Base-by-base conservation (phyloP, 2,329 filamentous ascomycete genomes). In the Emergomyces pasteurianus region DNA sequence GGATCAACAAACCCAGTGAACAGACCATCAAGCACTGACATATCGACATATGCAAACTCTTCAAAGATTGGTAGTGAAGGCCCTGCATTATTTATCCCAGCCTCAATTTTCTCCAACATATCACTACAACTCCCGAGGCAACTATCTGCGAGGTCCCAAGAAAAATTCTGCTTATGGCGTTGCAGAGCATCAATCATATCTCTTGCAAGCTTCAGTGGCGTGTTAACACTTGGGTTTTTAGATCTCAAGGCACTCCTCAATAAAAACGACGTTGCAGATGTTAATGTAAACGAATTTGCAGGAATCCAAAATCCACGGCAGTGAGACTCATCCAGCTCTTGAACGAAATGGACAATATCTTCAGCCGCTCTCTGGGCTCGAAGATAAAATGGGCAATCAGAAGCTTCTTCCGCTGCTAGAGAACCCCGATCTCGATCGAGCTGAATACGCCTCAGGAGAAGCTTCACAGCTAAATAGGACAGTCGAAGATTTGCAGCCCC, bases 401-500 rank as follows among this genome's bases (percentile, higher is more conserved):
- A 26, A 3, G 12, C 18, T 28, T 67, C 62, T 18, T 66, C 61
- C 8, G 55, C 56, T 18, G 64, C 60, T 2, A 31, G 34, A 18
- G 12, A 58, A 31, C 6, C 59, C 63, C 70, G 76, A 62, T 73
- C 70, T 1, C 73, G 70, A 57, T 80, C 78, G 1, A 81, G 74
- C 58, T 76, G 73, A 26, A 83, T 76, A 1, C 80, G 74, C 31
- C 77, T 74, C 0, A 79, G 69, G 0, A 83, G 69, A 2, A 83
- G 71, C 42, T 76, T 75, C 6, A 78, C 72, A 0, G 78, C 78
- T 0, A 83, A 66, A 63, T 81, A 83, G 0, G 78, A 74, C 1
- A 83, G 68, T 2, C 80, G 78, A 16, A 83, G 71, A 58, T 83
- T 83, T 6, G 79, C 73, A 0, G 78, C 77, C 0, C 80, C 81